A percentile compares a stretch with the other conserved stretches of the same genome.
Conservation (phyloP, 2,329 filamentous ascomycete genomes). For the Camptophora hylomeconis region DNA sequence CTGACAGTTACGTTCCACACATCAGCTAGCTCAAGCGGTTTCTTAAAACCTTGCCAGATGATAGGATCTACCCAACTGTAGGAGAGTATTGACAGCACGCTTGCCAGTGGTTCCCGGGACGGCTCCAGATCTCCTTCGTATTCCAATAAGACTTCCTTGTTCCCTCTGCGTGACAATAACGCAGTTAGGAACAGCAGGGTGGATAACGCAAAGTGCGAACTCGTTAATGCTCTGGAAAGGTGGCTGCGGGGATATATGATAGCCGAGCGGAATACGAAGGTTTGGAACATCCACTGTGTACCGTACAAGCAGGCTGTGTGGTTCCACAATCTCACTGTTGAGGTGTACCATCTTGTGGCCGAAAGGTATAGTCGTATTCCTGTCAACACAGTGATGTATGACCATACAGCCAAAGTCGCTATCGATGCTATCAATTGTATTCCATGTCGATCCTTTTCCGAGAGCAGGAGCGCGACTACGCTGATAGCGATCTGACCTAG, state of each 20-base stretch:
- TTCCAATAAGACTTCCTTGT: slow-evolving; percentile 75
- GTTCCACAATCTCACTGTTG: slow-evolving; percentile 70
- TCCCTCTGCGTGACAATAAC: slow-evolving; percentile 75
- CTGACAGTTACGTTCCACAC: slow-evolving; percentile 86
- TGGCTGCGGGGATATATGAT: slow-evolving; percentile 62
- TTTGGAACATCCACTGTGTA: slow-evolving; percentile 63
- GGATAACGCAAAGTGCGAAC: slow-evolving; percentile 61
- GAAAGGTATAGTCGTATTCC: slow-evolving; percentile 56
- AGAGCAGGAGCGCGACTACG: slow-evolving; percentile 47
- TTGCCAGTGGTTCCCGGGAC: slow-evolving; percentile 74
- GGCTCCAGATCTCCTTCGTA: slow-evolving; percentile 82
- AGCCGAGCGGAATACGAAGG: slow-evolving; percentile 72
- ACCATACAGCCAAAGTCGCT: slow-evolving; percentile 61
- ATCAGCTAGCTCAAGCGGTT: slow-evolving; percentile 66
- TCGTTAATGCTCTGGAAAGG: slow-evolving; percentile 50
- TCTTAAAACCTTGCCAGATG: slow-evolving; percentile 77
- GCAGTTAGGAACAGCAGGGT: slow-evolving; percentile 64
- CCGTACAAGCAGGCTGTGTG: slow-evolving; percentile 80
- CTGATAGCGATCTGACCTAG: slow-evolving; percentile 59
- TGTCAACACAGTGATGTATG: slow-evolving; percentile 64
- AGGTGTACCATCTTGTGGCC: slow-evolving; percentile 46
- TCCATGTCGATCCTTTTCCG: slow-evolving; percentile 40
- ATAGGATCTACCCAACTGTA: slow-evolving; percentile 87
- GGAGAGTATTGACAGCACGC: slow-evolving; percentile 72
- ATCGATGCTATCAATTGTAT: slow-evolving; percentile 39